These are phyloP conservation scores for Solanum infundibuliforme DNA, from an alignment of 257 asterid genomes.

Conservation along the genomic window DNA sequence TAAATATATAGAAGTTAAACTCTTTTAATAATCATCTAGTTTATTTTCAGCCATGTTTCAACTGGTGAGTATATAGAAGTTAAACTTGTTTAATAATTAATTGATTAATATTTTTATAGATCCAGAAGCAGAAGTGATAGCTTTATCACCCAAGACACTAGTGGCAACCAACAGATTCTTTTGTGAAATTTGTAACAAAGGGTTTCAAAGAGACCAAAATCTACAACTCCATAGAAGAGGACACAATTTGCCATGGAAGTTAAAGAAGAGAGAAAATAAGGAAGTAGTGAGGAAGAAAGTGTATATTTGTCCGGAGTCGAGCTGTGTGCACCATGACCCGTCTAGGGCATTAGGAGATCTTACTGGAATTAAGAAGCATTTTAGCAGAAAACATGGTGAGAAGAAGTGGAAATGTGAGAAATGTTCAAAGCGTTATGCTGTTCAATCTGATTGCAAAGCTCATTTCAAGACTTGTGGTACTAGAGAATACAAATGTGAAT, in stretches of 20 bases:
- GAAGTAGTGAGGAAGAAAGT: conserved; percentile 49
- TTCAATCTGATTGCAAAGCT: conserved; percentile 90
- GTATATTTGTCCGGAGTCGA: conserved; percentile 74
- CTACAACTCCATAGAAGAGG: conserved; percentile 93
- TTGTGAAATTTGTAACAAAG: conserved; percentile 85
- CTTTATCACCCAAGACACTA: conserved; percentile 70
- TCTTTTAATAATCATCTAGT: not conserved
- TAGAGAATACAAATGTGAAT: conserved; percentile 84
- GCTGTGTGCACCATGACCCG: conserved; percentile 84
- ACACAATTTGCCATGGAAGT: conserved; percentile 92
- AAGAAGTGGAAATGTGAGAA: conserved; percentile 90
- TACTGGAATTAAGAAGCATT: conserved; percentile 92
- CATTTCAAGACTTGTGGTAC: conserved; percentile 94
- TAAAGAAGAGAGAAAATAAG: conserved; percentile 61
- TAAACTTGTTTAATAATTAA: not conserved
- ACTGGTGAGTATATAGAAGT: not conserved
- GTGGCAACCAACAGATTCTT: conserved; percentile 81
- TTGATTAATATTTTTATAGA: conserved; percentile 21
- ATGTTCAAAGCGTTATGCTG: conserved; percentile 80
- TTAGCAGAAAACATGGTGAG: conserved; percentile 85
- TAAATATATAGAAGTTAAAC: not conserved
- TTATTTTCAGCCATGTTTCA: not conserved
- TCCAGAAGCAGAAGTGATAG: conserved; percentile 89
- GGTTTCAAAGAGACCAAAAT: conserved; percentile 88
- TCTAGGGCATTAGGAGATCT: conserved; percentile 90